phyloP scores from a whole-genome alignment of 192 early-diverging fungal species.

The Umbelopsis sp. region DNA sequence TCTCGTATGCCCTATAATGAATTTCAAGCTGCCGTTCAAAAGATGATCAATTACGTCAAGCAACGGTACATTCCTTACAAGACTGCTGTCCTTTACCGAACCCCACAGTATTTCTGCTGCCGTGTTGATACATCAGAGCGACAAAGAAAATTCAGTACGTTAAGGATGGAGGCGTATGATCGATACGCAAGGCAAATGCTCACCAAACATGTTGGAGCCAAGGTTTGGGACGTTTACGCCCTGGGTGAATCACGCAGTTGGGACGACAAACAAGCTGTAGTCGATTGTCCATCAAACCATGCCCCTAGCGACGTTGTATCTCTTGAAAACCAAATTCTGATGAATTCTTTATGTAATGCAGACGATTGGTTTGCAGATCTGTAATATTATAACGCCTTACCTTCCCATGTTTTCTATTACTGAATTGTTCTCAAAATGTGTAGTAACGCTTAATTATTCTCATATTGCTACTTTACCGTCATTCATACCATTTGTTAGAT shows the following conservation, averaged over 20 bases:
- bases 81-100: constrained; percentile 44
- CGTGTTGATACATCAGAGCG: constrained; percentile 30
- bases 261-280: constrained; percentile 21
- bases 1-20: constrained; percentile 35
- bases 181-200: constrained; percentile 22
- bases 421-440: too few relatives aligned
- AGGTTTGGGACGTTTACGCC: constrained; percentile 43
- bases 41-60: constrained; percentile 29
- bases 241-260: constrained; percentile 38
- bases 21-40: constrained; percentile 30
- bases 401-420: too few relatives aligned
- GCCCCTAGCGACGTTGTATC: constrained; percentile 46
- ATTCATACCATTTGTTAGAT: too few relatives aligned
- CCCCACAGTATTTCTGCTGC: constrained; percentile 56
- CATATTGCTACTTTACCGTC: too few relatives aligned
- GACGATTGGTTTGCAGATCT: too few relatives aligned
- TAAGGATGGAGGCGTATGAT: constrained; percentile 30
- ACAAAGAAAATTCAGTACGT: constrained; percentile 29
- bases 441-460: too few relatives aligned
- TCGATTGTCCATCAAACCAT: constrained; percentile 47
- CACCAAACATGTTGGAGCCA: constrained; percentile 16
- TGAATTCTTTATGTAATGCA: constrained; percentile 36
- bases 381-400: too few relatives aligned
- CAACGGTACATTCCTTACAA: constrained; percentile 24
- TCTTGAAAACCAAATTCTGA: constrained; percentile 46